These are phyloP conservation scores for Inga leiocalycina DNA, from an alignment of 306 rosid genomes.

Conservation along the genomic window DNA sequence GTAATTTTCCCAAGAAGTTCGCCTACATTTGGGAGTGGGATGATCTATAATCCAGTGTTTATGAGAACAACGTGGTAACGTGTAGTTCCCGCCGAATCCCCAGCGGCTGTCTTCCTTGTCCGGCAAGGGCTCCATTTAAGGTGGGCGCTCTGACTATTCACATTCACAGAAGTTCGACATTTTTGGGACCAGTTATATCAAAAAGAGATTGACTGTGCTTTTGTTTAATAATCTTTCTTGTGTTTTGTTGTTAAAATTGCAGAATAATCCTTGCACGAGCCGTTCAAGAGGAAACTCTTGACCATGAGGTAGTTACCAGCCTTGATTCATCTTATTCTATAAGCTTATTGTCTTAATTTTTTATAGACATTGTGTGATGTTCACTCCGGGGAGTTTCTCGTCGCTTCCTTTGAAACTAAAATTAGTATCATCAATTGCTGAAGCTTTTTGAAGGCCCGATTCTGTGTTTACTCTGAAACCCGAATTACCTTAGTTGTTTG, in stretches of 20 bases:
- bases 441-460: background rate
- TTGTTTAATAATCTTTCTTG: background rate
- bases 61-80: too few species aligned
- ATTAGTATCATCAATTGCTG: background rate
- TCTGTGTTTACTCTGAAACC: background rate
- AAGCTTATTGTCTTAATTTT: background rate
- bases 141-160: background rate
- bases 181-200: background rate
- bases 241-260: background rate
- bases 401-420: background rate
- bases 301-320: background rate
- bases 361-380: background rate
- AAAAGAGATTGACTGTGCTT: background rate
- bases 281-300: background rate
- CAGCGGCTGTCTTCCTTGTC: background rate
- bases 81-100: background rate
- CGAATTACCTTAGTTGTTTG: background rate
- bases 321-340: background rate
- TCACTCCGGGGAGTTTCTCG: too few species aligned
- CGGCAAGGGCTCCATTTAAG: background rate
- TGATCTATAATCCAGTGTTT: background rate
- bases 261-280: background rate
- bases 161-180: background rate
- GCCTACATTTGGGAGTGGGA: background rate
- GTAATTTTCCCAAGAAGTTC: background rate